Percentiles rank a stretch among this genome's conserved stretches.
phyloP scores from a whole-genome alignment of 768 basidiomycete genomes.

The Dentipellis fragilis region DNA sequence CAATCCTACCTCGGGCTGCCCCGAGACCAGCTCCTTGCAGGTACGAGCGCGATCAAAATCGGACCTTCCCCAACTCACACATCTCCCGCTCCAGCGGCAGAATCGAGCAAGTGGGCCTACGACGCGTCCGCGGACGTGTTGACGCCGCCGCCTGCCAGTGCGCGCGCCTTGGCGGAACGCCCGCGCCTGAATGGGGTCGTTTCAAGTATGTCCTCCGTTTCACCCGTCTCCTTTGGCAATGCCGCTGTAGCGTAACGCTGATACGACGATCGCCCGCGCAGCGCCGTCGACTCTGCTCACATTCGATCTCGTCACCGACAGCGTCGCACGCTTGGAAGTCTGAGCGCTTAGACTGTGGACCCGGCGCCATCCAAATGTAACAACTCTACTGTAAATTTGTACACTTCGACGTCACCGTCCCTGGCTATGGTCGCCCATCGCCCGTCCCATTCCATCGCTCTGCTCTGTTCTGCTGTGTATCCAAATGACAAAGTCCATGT shows the following conservation, averaged over 20 bases:
- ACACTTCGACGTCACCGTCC: too few species aligned
- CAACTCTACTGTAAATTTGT: too few species aligned
- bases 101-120: slow-evolving; percentile 40
- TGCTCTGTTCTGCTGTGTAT: too few species aligned
- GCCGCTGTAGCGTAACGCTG: not conserved
- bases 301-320: slow-evolving; percentile 42
- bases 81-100: slow-evolving; percentile 25
- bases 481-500: too few species aligned
- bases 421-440: too few species aligned
- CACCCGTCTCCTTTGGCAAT: not conserved
- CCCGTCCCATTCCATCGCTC: too few species aligned
- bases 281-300: slow-evolving; percentile 36
- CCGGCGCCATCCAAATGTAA: too few species aligned
- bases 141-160: slow-evolving; percentile 21
- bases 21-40: slow-evolving; percentile 21
- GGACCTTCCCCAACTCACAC: slow-evolving; percentile 2
- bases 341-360: not conserved
- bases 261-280: slow-evolving; percentile 7
- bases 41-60: slow-evolving; percentile 16
- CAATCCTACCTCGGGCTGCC: slow-evolving; percentile 46
- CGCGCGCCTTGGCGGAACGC: too few species aligned
- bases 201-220: not conserved
- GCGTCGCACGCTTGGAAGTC: slow-evolving; percentile 28
- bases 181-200: not conserved
- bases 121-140: slow-evolving; percentile 37